Base-by-base conservation (phyloP, 2,329 filamentous ascomycete species). In the Paracoccidioides brasiliensis region DNA sequence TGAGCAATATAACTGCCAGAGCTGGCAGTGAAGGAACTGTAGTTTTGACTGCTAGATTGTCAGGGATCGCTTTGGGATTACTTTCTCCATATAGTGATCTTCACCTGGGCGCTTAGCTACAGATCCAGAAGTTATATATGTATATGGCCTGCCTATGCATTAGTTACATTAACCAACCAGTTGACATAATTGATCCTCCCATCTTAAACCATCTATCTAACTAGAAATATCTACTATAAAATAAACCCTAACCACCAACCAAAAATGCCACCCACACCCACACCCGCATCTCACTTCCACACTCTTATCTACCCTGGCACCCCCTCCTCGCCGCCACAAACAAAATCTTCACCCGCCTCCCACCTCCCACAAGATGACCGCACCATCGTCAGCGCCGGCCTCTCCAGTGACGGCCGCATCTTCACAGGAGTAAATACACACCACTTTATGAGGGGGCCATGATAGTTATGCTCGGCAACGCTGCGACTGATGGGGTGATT, bases 401-500 rank as follows among this genome's bases (percentile, higher is more conserved):
- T 60, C 8, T 52, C 59, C 14, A 48, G 55, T 10, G 58, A 62
- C 28, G 63, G 61, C 10, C 61, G 60, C 9, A 55, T 64, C 45
- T 65, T 63, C 57, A 62, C 61, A 2, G 64, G 62, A 12, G 62
- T 64, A 49, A 64, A 66, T 35, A 64, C 64, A 44, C 63, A 62
- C 46, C 64, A 65, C 52, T 64, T 64, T 59, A 66, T 61, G 0
- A 64, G 64, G n/a, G 64, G 65, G 1, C 65, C 64, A 22, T 67
- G 64, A 60, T 66, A 9, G 65, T 66, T 15, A 62, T 63, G 9
- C 56, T 67, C 28, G 65, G 65, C 5, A 58, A 57, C 15, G 65
- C 64, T 1, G 64, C 64, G 0, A 60, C 59, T 1, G 64, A 32
- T 41, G 32, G 28, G n/a, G 41, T 35, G 30, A 15, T 30, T 32